A percentile compares a stretch with the other conserved stretches of the same genome.
Evolutionary conservation across 257 asterid genomes (phyloP).

Genomic region (Coffea canephora): DNA sequence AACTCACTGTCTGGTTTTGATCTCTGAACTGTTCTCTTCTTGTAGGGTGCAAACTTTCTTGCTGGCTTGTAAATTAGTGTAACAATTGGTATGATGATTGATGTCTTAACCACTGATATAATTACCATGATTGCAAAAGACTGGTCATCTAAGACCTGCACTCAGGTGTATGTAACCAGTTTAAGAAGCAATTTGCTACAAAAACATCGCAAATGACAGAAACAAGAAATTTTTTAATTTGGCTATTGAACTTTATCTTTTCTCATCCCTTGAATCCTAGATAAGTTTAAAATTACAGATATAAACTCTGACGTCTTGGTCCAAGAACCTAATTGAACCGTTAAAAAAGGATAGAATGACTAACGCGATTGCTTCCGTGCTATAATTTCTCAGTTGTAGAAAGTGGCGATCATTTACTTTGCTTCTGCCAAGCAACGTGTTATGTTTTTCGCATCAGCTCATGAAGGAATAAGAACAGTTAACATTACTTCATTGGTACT

Average conservation of each 20-base stretch:
- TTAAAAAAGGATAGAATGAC: background rate
- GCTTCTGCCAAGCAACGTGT: background rate
- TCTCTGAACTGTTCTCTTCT: conserved; percentile 61
- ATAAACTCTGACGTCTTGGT: no score
- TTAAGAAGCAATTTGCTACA: background rate
- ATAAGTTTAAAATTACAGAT: background rate
- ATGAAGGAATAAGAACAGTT: background rate
- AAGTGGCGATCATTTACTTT: background rate
- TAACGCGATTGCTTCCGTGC: background rate
- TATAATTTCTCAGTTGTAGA: background rate
- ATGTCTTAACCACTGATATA: conserved; percentile 70
- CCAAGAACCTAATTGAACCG: background rate
- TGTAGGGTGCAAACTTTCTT: conserved; percentile 51
- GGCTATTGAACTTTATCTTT: background rate
- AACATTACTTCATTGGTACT: background rate
- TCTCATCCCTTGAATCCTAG: background rate
- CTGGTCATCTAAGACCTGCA: conserved; percentile 71
- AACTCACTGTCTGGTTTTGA: conserved; percentile 67
- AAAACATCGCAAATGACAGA: background rate
- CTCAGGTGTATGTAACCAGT: background rate
- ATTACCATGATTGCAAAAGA: conserved; percentile 85
- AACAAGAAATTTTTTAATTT: background rate
- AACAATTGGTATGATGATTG: conserved; percentile 61
- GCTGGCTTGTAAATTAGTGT: conserved; percentile 71
- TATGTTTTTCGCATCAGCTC: background rate